These are phyloP conservation scores for Suhomyces kilbournensis DNA, from an alignment of 805 yeast genomes.

Conservation along the genomic window DNA sequence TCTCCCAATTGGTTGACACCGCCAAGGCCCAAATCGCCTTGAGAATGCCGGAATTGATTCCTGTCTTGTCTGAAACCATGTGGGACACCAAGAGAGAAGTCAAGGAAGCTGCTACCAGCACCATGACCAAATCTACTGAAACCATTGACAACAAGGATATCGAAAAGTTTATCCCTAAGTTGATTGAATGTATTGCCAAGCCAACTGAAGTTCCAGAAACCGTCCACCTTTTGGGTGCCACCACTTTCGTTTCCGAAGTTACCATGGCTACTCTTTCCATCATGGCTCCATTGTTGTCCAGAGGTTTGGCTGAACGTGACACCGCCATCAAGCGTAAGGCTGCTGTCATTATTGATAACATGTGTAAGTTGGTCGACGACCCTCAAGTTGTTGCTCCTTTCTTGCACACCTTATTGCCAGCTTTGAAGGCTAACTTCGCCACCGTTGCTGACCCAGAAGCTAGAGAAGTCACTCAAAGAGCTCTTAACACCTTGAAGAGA, in stretches of 20 bases:
- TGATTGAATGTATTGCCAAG: slow-evolving; percentile 93
- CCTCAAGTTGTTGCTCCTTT: slow-evolving; percentile 99
- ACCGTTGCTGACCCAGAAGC: slow-evolving; percentile 99
- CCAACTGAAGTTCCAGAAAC: slow-evolving; percentile 99
- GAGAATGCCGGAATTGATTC: slow-evolving; percentile 99
- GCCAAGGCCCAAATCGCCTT: slow-evolving; percentile 95
- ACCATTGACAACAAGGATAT: slow-evolving; percentile 99
- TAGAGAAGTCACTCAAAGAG: slow-evolving; percentile 96
- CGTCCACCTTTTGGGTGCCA: slow-evolving; percentile 98
- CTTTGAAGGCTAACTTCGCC: slow-evolving; percentile 88
- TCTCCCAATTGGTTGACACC: slow-evolving; percentile 84
- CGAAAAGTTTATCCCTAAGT: slow-evolving; percentile 97
- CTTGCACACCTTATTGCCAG: slow-evolving; percentile 92
- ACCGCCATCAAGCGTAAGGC: slow-evolving; percentile 99
- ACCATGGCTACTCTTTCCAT: slow-evolving; percentile 99
- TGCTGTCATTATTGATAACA: slow-evolving; percentile 99
- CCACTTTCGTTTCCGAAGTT: slow-evolving; percentile 98
- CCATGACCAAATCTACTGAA: slow-evolving; percentile 95
- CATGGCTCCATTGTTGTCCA: slow-evolving; percentile 97
- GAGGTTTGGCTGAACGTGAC: slow-evolving; percentile 99
- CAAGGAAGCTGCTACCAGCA: slow-evolving; percentile 91
- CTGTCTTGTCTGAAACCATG: slow-evolving; percentile 98
- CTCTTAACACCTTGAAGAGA: slow-evolving; percentile 94
- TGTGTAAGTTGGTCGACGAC: slow-evolving; percentile 99
- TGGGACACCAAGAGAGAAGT: slow-evolving; percentile 99